Percentiles rank a stretch among this genome's conserved stretches.
phyloP scores from a whole-genome alignment of 495 filamentous ascomycete species.

The Cenococcum geophilum region DNA sequence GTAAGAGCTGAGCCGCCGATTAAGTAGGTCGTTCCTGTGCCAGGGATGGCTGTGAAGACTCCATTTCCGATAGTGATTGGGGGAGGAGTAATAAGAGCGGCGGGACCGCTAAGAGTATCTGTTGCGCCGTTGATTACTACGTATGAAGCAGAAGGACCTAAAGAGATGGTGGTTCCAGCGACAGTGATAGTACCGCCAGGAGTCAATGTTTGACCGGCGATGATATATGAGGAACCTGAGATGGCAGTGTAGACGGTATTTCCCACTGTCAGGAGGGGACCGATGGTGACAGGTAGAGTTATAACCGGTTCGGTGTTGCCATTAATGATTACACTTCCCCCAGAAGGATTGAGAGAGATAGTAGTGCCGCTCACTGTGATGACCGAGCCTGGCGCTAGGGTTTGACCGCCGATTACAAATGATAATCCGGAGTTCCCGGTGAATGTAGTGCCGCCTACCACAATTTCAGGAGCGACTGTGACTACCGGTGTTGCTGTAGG shows the following conservation, averaged over 20 bases:
- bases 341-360: constrained; percentile 24
- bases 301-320: background rate
- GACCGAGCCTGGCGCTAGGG: constrained; percentile 19
- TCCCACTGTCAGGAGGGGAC: constrained; percentile 4
- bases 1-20: constrained; percentile 35
- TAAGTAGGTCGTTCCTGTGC: constrained; percentile 30
- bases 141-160: constrained; percentile 26
- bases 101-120: constrained; percentile 16
- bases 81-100: constrained; percentile 22
- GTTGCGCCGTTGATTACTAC: constrained; percentile 33
- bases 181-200: constrained; percentile 34
- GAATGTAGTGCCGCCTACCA: constrained; percentile 17
- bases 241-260: constrained; percentile 24
- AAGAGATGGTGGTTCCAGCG: constrained; percentile 30
- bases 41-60: constrained; percentile 33
- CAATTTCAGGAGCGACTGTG: constrained; percentile 23
- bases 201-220: constrained; percentile 28
- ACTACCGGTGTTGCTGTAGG: constrained; percentile 12
- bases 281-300: constrained; percentile 5
- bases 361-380: constrained; percentile 24
- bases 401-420: constrained; percentile 21
- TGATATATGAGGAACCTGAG: constrained; percentile 21
- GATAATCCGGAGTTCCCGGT: constrained; percentile 15
- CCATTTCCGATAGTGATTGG: constrained; percentile 34
- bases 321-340: constrained; percentile 14